Evolutionary conservation across 352 stramenopile species (phyloP).

Genomic region (Globisporangium cederbergense): DNA sequence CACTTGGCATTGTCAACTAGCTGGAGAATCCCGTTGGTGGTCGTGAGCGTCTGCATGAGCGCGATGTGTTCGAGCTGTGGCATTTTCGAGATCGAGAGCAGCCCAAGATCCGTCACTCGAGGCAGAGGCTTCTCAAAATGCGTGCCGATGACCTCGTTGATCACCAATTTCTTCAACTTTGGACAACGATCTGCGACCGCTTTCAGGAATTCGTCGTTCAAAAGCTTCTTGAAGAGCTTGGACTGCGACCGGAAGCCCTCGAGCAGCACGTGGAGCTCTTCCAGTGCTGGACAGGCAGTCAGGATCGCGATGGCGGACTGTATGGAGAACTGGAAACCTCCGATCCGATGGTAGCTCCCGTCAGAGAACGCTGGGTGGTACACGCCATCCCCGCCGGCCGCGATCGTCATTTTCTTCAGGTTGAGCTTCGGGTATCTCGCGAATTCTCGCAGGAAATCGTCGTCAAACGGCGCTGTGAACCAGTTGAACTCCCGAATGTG

Average conservation of each 20-base stretch:
- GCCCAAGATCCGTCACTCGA: constrained; percentile 7
- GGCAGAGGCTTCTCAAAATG: constrained; percentile 1
- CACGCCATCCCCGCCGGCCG: constrained; percentile 8
- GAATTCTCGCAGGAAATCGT: constrained; percentile 6
- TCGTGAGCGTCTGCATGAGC: constrained; percentile 9
- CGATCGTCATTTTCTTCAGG: constrained; percentile 13
- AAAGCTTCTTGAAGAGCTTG: constrained; percentile 1
- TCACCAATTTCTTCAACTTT: constrained; percentile 1
- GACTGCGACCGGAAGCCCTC: background rate
- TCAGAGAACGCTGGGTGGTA: constrained; percentile 6
- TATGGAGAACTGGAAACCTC: constrained; percentile 7
- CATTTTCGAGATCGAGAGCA: constrained; percentile 6
- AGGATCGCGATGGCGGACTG: constrained; percentile 4
- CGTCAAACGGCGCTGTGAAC: constrained; percentile 14
- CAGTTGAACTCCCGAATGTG: constrained; percentile 17
- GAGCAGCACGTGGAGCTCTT: constrained; percentile 15
- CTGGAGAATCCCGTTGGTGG: background rate
- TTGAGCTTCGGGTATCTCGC: background rate
- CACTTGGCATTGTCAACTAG: background rate
- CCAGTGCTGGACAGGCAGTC: constrained; percentile 12
- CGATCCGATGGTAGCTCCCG: background rate
- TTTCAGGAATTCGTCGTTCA: constrained; percentile 6
- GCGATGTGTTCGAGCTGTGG: constrained; percentile 3
- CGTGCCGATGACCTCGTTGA: constrained; percentile 12
- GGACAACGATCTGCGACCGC: constrained; percentile 2